Evolutionary conservation across 2,329 filamentous ascomycete species (phyloP), one percentile per base, ranked within the genome.

Genomic region (Botrytis elliptica): DNA sequence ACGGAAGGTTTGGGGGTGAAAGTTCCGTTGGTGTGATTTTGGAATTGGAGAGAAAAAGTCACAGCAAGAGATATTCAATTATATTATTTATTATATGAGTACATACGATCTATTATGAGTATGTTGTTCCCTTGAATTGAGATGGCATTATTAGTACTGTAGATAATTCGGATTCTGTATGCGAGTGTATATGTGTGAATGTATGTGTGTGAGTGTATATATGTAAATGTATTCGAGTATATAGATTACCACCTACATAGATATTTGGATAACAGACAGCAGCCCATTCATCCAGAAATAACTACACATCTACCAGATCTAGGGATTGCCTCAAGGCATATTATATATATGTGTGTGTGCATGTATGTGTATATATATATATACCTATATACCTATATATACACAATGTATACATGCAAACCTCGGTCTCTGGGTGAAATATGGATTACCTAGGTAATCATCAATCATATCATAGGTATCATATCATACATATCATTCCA

Each of bases 11-110:
- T 25, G 44, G 0, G 57, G 36, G 36, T 71, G 33, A n/a, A 65
- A 65, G 59, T 66, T 71, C 70, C 70, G 69, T 20, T 40, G 29
- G 29, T 16, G 7, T 52, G 49, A 52, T 52, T 52, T 52, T 52
- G 25, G 49, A 7, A 3, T n/a, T 52, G 49, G 46, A n/a, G 49
- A n/a, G 10, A n/a, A 6, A 52, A 14, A 14, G 3, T 14, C 4
- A n/a, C 49, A 3, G n/a, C 46, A 25, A 52, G 4, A 25, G 22
- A 12, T 33, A 33, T 33, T 33, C 33, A 33, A 33, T 33, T 33
- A 33, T 33, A 33, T 33, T 33, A 33, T 33, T 33, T 33, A 33
- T 33, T 33, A 33, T 33, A 33, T 3, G 33, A 33, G 33, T 33
- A 44, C 14, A 57, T 9, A 18, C 14, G 14, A 18, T 29, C 6